phyloP scores from a whole-genome alignment of 495 filamentous ascomycete genomes.

The Thermothielavioides terrestris region DNA sequence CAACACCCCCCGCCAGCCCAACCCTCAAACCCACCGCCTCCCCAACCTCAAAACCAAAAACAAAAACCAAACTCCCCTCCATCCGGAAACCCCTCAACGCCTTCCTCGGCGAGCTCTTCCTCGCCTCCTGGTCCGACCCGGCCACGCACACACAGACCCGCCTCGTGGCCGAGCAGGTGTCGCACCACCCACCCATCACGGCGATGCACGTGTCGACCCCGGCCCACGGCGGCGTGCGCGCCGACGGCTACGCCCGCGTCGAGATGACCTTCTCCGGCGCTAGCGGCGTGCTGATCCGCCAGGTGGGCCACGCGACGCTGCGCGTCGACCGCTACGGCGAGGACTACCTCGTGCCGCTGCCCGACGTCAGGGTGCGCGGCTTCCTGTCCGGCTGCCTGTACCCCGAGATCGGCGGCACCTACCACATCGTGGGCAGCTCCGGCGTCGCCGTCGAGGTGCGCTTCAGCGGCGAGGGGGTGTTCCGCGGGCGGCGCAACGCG shows the following conservation, averaged over 20 bases:
- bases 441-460: conserved; percentile 31
- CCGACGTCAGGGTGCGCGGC: conserved; percentile 37
- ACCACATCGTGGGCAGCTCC: conserved; percentile 26
- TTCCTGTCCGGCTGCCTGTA: conserved; percentile 36
- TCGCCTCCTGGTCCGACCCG: conserved; percentile 65
- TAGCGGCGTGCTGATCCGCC: conserved; percentile 70
- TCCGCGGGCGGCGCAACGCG: conserved; percentile 27
- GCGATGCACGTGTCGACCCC: conserved; percentile 72
- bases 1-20: neutral
- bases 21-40: conserved; percentile 9
- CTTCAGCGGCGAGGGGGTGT: conserved; percentile 31
- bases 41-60: too few relatives aligned
- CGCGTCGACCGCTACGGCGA: conserved; percentile 42
- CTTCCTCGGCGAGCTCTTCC: conserved; percentile 36
- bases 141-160: conserved; percentile 67
- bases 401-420: conserved; percentile 33
- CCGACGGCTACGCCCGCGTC: conserved; percentile 80
- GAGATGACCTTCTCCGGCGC: conserved; percentile 76
- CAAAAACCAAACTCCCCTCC: too few relatives aligned
- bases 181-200: conserved; percentile 81
- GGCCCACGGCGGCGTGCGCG: conserved; percentile 62
- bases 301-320: conserved; percentile 66
- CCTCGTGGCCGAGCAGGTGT: conserved; percentile 45
- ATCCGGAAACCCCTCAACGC: conserved; percentile 37
- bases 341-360: conserved; percentile 41